Base-by-base conservation (phyloP, 306 rosid genomes). In the Sechiopsis laciniata region DNA sequence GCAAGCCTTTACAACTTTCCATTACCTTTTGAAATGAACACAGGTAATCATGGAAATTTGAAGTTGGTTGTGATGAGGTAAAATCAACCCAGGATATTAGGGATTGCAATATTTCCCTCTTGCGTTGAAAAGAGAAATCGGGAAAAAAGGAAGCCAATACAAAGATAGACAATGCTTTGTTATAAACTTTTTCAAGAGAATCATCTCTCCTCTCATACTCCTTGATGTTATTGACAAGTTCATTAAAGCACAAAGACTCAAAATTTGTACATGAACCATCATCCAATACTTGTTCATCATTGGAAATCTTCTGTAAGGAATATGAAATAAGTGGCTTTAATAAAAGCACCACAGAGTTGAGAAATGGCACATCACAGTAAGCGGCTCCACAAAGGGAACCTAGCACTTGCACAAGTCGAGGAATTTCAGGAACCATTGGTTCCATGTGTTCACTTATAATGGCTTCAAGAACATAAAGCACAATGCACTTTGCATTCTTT, bases 351-450 rank as follows among this genome's bases (percentile, higher is more conserved):
- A 83, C 87, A 74, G 97, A 87, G 24, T 90, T 89, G 70, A 92
- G 91, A 88, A 92, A 90, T 61, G 89, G 84, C 32, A 92, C 96
- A n/a, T 92, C 97, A 64, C 97, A 92, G 84, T 88, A 90, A 37
- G 85, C 54, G 55, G 95, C 75, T 76, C 88, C 69, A 75, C 95
- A 89, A 72, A 92, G 95, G 73, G 96, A 90, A 72, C 84, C 78
- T 37, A 92, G 88, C 63, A 92, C 90, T 78, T 92, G 90, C 80
- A 88, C 91, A 71, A 90, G 79, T 68, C 87, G 85, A 54, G 97
- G 96, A 67, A 87, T 84, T 84, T 92, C 97, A n/a, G 96, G 97
- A 68, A 87, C 82, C 88, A 90, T 83, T 22, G 92, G 88, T 77
- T 92, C 96, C 96, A 92, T 92, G 84, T 92, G 96, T 85, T 92